These are phyloP conservation scores for Aureobasidium vineae DNA, from an alignment of 2,329 filamentous ascomycete species.

Conservation along the genomic window DNA sequence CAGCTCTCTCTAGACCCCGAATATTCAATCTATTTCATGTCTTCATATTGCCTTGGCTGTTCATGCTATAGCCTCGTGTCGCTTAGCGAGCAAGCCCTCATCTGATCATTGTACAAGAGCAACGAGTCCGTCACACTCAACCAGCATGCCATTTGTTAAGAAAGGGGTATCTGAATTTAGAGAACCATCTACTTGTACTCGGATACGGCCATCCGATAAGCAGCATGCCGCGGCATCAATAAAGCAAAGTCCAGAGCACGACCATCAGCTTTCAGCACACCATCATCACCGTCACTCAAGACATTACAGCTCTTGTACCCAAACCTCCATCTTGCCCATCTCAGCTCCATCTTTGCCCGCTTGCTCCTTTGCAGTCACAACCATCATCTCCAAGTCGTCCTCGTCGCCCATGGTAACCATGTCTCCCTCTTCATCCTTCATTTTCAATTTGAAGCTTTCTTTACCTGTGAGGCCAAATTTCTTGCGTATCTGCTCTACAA, in stretches of 20 bases:
- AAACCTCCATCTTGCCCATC: conserved; percentile 29
- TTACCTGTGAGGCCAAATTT: conserved; percentile 71
- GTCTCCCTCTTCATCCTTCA: conserved; percentile 82
- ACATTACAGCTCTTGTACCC: conserved; percentile 15
- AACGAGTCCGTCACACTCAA: not conserved
- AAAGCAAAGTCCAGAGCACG: not conserved
- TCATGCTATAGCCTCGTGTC: not conserved
- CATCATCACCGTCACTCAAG: not conserved
- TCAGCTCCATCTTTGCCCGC: conserved; percentile 54
- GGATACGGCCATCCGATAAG: not conserved
- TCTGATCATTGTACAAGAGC: too few species aligned
- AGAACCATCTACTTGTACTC: not conserved
- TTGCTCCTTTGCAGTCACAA: conserved; percentile 60
- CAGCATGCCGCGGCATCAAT: not conserved
- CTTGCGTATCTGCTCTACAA: conserved; percentile 74
- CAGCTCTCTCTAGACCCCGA: not conserved
- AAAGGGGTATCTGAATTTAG: conserved; percentile 1
- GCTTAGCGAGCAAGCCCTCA: not conserved
- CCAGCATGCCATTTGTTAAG: not conserved
- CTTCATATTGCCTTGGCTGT: not conserved
- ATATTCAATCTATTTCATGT: not conserved
- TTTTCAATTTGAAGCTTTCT: conserved; percentile 81
- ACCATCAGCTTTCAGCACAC: not conserved
- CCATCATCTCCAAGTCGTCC: conserved; percentile 88
- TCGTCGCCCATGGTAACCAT: conserved; percentile 98